Conservation (phyloP, 768 basidiomycete species). For the Amanita phalloides region DNA sequence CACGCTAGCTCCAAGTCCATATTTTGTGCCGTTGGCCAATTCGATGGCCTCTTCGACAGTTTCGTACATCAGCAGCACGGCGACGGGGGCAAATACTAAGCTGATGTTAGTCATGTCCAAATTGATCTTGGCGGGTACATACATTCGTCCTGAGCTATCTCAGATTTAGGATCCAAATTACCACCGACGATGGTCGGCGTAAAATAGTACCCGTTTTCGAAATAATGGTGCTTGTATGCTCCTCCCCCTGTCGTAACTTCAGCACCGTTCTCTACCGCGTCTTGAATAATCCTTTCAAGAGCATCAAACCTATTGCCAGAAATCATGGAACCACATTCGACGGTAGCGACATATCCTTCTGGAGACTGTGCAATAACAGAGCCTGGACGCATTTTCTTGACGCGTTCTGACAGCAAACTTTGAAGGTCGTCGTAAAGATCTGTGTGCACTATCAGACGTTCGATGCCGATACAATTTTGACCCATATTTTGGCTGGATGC, state of each 20-base stretch:
- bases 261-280: constrained; percentile 64
- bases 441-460: constrained; percentile 80
- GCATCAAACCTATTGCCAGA: constrained; percentile 57
- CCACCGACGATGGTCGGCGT: constrained; percentile 80
- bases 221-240: constrained; percentile 52
- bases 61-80: constrained; percentile 77
- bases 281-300: constrained; percentile 57
- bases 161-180: constrained; percentile 58
- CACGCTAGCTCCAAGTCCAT: constrained; percentile 89
- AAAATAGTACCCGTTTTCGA: constrained; percentile 74
- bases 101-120: constrained; percentile 1
- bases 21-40: constrained; percentile 82
- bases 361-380: constrained; percentile 57
- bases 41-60: constrained; percentile 76
- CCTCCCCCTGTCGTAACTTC: constrained; percentile 48
- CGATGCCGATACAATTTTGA: constrained; percentile 97
- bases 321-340: constrained; percentile 89
- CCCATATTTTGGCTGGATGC: constrained; percentile 73
- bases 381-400: constrained; percentile 62
- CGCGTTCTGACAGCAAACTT: constrained; percentile 50
- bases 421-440: constrained; percentile 71
- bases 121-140: constrained; percentile 17
- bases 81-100: constrained; percentile 88
- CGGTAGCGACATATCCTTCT: constrained; percentile 59
- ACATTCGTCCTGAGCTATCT: constrained; percentile 77